Base-by-base conservation (phyloP, 2,329 filamentous ascomycete species). In the Septoria petroselini region DNA sequence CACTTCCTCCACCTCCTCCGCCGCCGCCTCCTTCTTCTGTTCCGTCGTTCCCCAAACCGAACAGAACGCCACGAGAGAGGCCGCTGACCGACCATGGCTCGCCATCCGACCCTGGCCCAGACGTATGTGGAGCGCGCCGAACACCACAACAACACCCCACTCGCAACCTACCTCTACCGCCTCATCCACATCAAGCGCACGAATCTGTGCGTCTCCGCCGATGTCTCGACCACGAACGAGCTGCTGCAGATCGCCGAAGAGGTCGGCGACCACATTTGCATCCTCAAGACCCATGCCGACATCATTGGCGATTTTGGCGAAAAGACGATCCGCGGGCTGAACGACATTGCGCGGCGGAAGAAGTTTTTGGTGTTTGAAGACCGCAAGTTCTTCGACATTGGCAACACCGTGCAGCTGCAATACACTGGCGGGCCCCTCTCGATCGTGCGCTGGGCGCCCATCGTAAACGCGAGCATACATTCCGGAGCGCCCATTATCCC, bases 271-370 rank as follows among this genome's bases (percentile, higher is more conserved):
- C 74, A 77, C 53, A 82, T 83, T 50, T 80, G 78, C 57, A 66
- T 83, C 21, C 70, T 83, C 48, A 80, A 82, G 65, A 78, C 81
- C 3, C 79, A 82, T 61, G 79, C 78, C 48, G 80, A 83, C 65
- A 80, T 80, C 44, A 76, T 83, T 58, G 73, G 76, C 54, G 80
- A 83, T 65, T 83, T 80, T 73, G 75, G 73, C 11, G 75, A 78
- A 52, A 72, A 77, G 50, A 81, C 79, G 1, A 76, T 76, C 14
- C 60, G 70, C 50, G 70, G 71, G 1, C 62, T 79, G 55, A 66
- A 71, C 41, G 75, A 76, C 30, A 69, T 78, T 35, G 70, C 74
- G 2, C 64, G 65, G 58, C 67, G 74, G 46, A 77, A 77, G 60
- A 69, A 68, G 41, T 79, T 79, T 57, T 52, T 78, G 11, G 68